phyloP scores from a whole-genome alignment of 345 rosid genomes.

The Gossypium thurberi region DNA sequence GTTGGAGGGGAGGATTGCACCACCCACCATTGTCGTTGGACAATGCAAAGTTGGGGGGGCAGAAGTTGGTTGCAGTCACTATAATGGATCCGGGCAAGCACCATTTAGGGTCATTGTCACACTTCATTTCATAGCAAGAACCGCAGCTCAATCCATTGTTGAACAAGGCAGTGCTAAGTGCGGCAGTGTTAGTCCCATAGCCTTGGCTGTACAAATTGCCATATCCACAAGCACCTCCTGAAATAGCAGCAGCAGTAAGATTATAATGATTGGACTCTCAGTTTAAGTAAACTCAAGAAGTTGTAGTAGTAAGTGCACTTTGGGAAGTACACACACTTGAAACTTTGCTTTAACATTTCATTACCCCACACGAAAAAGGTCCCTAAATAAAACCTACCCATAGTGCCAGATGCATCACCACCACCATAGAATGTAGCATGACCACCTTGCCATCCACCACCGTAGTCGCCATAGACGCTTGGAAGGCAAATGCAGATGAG shows the following conservation, averaged over 20 bases:
- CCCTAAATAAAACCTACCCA: constrained; percentile 41
- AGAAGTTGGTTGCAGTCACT: constrained; percentile 83
- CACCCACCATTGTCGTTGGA: constrained; percentile 90
- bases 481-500: constrained; percentile 27
- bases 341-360: neutral
- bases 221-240: constrained; percentile 85
- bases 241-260: neutral
- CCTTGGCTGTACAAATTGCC: constrained; percentile 70
- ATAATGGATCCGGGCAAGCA: constrained; percentile 55
- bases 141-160: constrained; percentile 77
- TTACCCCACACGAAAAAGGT: neutral
- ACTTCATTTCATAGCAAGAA: constrained; percentile 67
- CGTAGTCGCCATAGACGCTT: constrained; percentile 41
- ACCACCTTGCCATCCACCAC: constrained; percentile 68
- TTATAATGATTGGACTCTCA: neutral
- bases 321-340: neutral
- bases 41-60: constrained; percentile 74
- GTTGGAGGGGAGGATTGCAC: constrained; percentile 98
- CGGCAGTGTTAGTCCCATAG: constrained; percentile 75
- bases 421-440: constrained; percentile 86
- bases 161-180: constrained; percentile 70
- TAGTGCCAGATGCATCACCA: constrained; percentile 74
- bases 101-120: constrained; percentile 59
- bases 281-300: neutral
- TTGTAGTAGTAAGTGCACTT: neutral